Evolutionary conservation across 306 rosid genomes (phyloP), one percentile per base, ranked within the genome.

Genomic region (Ammopiptanthus mongolicus): DNA sequence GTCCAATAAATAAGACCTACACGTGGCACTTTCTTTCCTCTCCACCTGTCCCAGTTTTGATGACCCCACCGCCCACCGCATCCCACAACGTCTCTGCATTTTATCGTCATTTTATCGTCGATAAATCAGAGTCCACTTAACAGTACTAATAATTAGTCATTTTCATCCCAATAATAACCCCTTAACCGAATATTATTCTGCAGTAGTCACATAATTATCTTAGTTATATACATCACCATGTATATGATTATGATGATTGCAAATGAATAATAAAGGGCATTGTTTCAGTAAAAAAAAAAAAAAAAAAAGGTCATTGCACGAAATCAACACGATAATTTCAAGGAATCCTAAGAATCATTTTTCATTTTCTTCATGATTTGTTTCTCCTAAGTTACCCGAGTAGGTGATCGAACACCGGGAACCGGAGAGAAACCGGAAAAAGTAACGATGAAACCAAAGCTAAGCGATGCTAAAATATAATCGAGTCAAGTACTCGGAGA

Each of bases 391-490:
- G 58, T 34, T 50, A 25, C 50, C 71, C 7, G 62, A 22, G 55
- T 22, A 12, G 61, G 53, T 15, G 25, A 52, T 34, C 10, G 33
- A 28, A 21, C 77, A 80, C 78, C 63, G 85, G 74, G 12, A 76
- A 81, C 85, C 81, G 84, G 51, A 10, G 74, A 65, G 23, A 59
- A 50, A 75, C 84, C 80, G 71, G 66, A 9, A 41, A 77, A 74
- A 80, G n/a, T 9, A 73, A 51, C 82, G 84, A 81, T n/a, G 68
- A 86, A 81, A 75, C 68, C 82, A 71, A 71, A 78, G 80, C 82
- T 71, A 71, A 80, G 80, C 57, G 78, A 74, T 37, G 62, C 67
- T 50, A 50, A 76, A 71, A 78, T 18, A 22, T 48, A 79, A 73
- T 15, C 71, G 78, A 10, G 70, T n/a, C 75, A 63, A 29, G 1